A percentile compares a stretch with the other conserved stretches of the same genome.
Conservation (phyloP, 2,329 filamentous ascomycete species). For the Coniochaeta ligniaria region DNA sequence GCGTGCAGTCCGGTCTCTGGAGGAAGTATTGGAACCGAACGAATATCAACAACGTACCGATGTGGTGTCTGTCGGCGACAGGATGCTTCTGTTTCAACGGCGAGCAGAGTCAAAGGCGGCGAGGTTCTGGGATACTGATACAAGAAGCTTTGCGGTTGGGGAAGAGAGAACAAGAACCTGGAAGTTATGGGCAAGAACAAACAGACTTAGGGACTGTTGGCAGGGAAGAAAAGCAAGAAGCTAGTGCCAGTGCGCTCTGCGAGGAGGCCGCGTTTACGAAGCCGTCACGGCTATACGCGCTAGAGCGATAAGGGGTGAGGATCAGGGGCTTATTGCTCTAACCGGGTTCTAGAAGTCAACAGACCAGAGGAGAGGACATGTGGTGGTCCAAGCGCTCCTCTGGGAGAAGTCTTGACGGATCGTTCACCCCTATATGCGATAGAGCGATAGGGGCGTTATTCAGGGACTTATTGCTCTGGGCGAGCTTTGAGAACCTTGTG, state of each 20-base stretch:
- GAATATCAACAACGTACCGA: too few relatives aligned
- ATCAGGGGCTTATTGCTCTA: neutral
- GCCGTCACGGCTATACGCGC: neutral
- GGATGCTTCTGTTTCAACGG: too few relatives aligned
- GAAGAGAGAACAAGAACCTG: too few relatives aligned
- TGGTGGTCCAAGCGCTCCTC: too few relatives aligned
- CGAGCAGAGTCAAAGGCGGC: too few relatives aligned
- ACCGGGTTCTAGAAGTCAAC: neutral
- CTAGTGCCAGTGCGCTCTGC: neutral
- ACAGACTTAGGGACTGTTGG: neutral
- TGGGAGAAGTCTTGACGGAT: too few relatives aligned
- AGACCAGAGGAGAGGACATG: too few relatives aligned
- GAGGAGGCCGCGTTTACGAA: neutral
- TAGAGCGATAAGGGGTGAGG: neutral
- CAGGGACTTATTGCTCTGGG: neutral
- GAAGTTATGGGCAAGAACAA: neutral
- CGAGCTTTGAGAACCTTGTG: neutral
- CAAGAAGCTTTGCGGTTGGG: too few relatives aligned
- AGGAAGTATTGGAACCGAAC: too few relatives aligned
- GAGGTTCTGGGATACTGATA: too few relatives aligned
- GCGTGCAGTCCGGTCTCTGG: too few relatives aligned
- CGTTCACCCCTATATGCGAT: neutral
- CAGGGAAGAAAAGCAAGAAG: neutral
- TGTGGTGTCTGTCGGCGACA: too few relatives aligned
- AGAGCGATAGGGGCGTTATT: neutral